Evolutionary conservation across 2,329 filamentous ascomycete genomes (phyloP).

Genomic region (Elsinoe ampelina): DNA sequence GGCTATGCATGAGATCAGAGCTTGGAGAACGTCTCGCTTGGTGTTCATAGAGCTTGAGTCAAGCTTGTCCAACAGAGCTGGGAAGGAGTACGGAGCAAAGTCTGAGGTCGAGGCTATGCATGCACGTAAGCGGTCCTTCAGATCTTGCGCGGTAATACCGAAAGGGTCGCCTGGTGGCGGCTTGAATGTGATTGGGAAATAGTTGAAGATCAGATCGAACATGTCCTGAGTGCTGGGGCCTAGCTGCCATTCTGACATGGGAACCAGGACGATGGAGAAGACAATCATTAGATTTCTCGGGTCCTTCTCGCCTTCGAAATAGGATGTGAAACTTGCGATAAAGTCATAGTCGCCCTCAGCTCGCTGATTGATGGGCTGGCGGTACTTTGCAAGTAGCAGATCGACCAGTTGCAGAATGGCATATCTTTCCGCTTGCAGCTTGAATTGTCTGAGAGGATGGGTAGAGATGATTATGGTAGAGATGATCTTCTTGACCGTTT

Average conservation of each 20-base stretch:
- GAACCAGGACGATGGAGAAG: slow-evolving; percentile 56
- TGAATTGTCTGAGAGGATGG: slow-evolving; percentile 51
- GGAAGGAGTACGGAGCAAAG: slow-evolving; percentile 59
- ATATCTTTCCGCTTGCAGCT: slow-evolving; percentile 52
- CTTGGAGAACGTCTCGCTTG: slow-evolving; percentile 58
- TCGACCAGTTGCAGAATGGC: slow-evolving; percentile 54
- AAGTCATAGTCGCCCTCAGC: slow-evolving; percentile 47
- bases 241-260: slow-evolving; percentile 61
- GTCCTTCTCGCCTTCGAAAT: slow-evolving; percentile 61
- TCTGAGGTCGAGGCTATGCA: slow-evolving; percentile 54
- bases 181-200: slow-evolving; percentile 63
- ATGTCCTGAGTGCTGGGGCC: slow-evolving; percentile 50
- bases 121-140: slow-evolving; percentile 54
- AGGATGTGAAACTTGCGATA: slow-evolving; percentile 51
- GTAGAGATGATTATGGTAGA: slow-evolving; percentile 42
- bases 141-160: slow-evolving; percentile 58
- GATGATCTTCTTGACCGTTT: slow-evolving; percentile 45
- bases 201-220: slow-evolving; percentile 62
- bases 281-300: slow-evolving; percentile 62
- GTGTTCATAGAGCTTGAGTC: slow-evolving; percentile 61
- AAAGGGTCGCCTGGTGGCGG: slow-evolving; percentile 61
- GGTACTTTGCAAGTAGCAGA: slow-evolving; percentile 52
- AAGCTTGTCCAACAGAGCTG: slow-evolving; percentile 58
- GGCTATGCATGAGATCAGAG: slow-evolving; percentile 50
- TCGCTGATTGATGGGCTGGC: slow-evolving; percentile 46